Evolutionary conservation across 805 yeast genomes (phyloP), one percentile per base, ranked within the genome.

Genomic region (Saturnispora quitensis): DNA sequence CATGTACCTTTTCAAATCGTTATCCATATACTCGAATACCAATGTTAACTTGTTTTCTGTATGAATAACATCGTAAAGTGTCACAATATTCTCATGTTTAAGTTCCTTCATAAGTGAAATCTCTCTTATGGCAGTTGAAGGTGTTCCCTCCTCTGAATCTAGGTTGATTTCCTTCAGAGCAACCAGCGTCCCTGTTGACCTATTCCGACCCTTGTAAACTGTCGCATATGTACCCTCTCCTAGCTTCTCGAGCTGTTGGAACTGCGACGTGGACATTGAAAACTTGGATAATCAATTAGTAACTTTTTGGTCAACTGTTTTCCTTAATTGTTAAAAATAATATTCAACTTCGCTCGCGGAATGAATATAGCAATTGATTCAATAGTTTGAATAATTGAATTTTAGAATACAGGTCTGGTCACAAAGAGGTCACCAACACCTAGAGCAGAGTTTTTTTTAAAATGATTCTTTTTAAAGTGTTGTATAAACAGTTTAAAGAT

Each of bases 171-270:
- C 98, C 66, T 93, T 93, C 61, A 93, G 73, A 0, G 99, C 99
- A 18, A 93, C 99, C 18, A 90, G 75, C 51, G 87, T 89, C 48
- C 89, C 97, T 28, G 90, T 84, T 61, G 83, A 80, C 56, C 87
- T 80, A 67, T 87, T 93, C 63, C 89, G 80, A 40, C 86, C 99
- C 63, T 91, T 93, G 73, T 91, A 93, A 34, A 93, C 99, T n/a
- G 97, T 95, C 61, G 99, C 99, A 70, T 93, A 93, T 0, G 99
- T 88, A 47, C 96, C 96, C 70, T 88, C 96, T 40, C 96, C 96
- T 38, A 88, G 76, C 71, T 88, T 88, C 66, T 89, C 96, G 51
- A 87, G 77, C 67, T 69, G 73, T 51, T 69, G 73, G 54, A 69
- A 69, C 61, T 72, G 76, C 6, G 75, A 71, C 25, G 74, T 61